These are phyloP conservation scores for Plectosphaerella sp. DNA, from an alignment of 2,329 filamentous ascomycete genomes.

Conservation along the genomic window DNA sequence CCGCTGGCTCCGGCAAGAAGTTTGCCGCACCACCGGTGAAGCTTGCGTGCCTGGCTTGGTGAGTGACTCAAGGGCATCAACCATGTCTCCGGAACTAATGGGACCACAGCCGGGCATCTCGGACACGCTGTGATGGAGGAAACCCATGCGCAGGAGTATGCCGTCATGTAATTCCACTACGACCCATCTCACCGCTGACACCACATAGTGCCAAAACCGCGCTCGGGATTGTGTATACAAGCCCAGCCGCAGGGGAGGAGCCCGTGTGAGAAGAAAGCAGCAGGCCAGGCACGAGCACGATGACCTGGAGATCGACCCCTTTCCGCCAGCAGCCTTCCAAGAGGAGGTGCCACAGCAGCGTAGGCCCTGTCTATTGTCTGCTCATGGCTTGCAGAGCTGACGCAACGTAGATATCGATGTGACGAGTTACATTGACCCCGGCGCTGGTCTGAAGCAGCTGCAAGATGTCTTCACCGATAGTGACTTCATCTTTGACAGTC, in stretches of 20 bases:
- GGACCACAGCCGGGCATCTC: slow-evolving; percentile 32
- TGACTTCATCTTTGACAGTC: slow-evolving; percentile 41
- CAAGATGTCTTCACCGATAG: slow-evolving; percentile 41
- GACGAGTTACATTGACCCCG: slow-evolving; percentile 38
- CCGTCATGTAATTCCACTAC: slow-evolving; percentile 9
- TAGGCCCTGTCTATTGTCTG: slow-evolving; percentile 14
- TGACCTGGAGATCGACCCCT: slow-evolving; percentile 17
- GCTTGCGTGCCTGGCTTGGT: slow-evolving; percentile 46
- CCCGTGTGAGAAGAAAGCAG: slow-evolving; percentile 35
- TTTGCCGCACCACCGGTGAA: slow-evolving; percentile 45
- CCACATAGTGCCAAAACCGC: slow-evolving; percentile 30
- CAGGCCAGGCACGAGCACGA: not conserved
- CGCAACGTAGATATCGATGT: slow-evolving; percentile 23
- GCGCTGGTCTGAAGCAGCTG: slow-evolving; percentile 41
- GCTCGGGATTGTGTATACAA: slow-evolving; percentile 36
- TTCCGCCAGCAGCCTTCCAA: slow-evolving; percentile 11
- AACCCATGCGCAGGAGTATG: slow-evolving; percentile 36
- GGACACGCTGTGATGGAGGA: slow-evolving; percentile 42
- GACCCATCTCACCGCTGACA: slow-evolving; percentile 9
- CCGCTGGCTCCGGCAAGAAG: slow-evolving; percentile 26
- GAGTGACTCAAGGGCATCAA: slow-evolving; percentile 16
- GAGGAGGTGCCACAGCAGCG: slow-evolving; percentile 23
- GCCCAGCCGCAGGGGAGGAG: slow-evolving; percentile 37
- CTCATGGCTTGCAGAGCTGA: not conserved
- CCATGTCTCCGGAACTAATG: not conserved